Conservation (phyloP, 768 basidiomycete species). For the Gloeophyllum trabeum region DNA sequence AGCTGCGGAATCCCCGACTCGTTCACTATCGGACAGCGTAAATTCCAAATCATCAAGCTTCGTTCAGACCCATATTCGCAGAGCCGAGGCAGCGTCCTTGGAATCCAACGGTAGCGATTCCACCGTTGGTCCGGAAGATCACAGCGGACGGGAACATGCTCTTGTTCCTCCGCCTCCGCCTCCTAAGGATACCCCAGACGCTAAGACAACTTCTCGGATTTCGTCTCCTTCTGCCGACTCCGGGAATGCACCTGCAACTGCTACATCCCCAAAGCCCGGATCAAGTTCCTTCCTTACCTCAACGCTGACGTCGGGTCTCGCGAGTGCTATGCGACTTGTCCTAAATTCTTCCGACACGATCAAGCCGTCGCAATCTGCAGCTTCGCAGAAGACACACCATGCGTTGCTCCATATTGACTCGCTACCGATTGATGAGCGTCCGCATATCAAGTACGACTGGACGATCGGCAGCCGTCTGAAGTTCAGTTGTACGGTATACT, state of each 20-base stretch:
- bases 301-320: constrained; percentile 41
- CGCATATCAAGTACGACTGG: constrained; percentile 80
- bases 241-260: not conserved
- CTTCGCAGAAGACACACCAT: constrained; percentile 32
- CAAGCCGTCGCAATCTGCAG: constrained; percentile 17
- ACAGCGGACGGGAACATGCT: not conserved
- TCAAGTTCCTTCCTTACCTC: constrained; percentile 16
- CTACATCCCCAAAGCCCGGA: constrained; percentile 11
- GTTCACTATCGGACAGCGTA: constrained; percentile 3
- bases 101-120: constrained; percentile 25
- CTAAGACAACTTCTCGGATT: too few species aligned
- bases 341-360: constrained; percentile 25
- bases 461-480: constrained; percentile 63
- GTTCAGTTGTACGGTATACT: constrained; percentile 77
- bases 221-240: not conserved
- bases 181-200: constrained; percentile 9
- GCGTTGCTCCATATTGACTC: constrained; percentile 29
- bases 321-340: constrained; percentile 49
- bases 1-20: constrained; percentile 12
- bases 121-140: constrained; percentile 19
- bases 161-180: constrained; percentile 10
- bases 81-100: constrained; percentile 26
- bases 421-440: constrained; percentile 46
- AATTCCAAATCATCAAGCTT: constrained; percentile 14
- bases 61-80: constrained; percentile 24